phyloP scores from a whole-genome alignment of 2,329 filamentous ascomycete species.

The Aspergillus pseudotamarii region DNA sequence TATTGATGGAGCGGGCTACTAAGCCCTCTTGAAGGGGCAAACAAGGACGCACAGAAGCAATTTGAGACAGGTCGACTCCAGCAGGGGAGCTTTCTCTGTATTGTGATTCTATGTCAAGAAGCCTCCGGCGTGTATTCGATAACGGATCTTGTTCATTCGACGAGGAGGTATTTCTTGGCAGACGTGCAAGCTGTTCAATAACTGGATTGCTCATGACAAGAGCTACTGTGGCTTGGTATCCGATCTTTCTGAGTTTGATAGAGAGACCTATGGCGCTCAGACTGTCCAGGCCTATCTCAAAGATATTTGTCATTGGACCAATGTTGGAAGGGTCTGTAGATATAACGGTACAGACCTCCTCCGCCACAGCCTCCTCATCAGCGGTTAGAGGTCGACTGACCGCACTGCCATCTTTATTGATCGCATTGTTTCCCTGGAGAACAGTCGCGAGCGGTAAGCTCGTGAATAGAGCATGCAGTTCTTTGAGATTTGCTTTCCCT shows the following conservation, averaged over 20 bases:
- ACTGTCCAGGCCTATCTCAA: slow-evolving; percentile 44
- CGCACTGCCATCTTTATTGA: neutral
- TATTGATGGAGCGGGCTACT: slow-evolving; percentile 41
- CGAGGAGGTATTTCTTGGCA: slow-evolving; percentile 20
- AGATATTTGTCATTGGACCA: slow-evolving; percentile 34
- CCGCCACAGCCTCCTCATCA: slow-evolving; percentile 30
- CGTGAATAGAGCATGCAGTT: slow-evolving; percentile 31
- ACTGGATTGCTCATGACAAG: slow-evolving; percentile 38
- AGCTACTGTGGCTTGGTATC: slow-evolving; percentile 38
- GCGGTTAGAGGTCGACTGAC: slow-evolving; percentile 20
- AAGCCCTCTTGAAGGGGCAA: slow-evolving; percentile 37
- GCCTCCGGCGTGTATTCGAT: slow-evolving; percentile 11
- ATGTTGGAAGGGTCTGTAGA: slow-evolving; percentile 22
- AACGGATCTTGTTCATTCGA: slow-evolving; percentile 1
- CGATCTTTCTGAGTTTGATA: slow-evolving; percentile 35
- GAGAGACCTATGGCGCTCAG: slow-evolving; percentile 41
- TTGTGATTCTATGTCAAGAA: slow-evolving; percentile 23
- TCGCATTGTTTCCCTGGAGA: slow-evolving; percentile 21
- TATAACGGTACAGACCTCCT: slow-evolving; percentile 27
- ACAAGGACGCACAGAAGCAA: slow-evolving; percentile 30
- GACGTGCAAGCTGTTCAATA: slow-evolving; percentile 36
- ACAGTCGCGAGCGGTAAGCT: slow-evolving; percentile 29
- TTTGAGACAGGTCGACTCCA: slow-evolving; percentile 14
- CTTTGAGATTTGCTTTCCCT: slow-evolving; percentile 37
- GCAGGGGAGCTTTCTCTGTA: slow-evolving; percentile 21